Evolutionary conservation across 495 filamentous ascomycete genomes (phyloP).

Genomic region (Talaromyces nanjingensis): DNA sequence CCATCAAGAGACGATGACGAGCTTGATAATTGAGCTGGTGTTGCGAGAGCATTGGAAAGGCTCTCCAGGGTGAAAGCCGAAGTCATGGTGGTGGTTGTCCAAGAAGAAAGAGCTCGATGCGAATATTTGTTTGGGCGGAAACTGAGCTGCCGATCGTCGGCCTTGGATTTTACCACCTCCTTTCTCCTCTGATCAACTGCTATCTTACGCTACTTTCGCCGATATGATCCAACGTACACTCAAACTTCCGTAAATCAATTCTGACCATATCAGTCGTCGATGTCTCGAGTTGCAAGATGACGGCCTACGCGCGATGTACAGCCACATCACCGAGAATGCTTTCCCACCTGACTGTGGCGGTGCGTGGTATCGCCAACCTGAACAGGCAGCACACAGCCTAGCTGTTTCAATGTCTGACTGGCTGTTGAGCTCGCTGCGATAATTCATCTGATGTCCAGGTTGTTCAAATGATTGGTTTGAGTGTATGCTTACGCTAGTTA

Average conservation of each 20-base stretch:
- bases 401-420: background rate
- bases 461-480: background rate
- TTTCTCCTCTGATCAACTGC: background rate
- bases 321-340: constrained; percentile 1
- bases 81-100: constrained; percentile 11
- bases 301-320: background rate
- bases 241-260: background rate
- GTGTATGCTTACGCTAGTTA: background rate
- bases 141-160: background rate
- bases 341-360: constrained; percentile 1
- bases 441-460: background rate
- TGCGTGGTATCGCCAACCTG: background rate
- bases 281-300: background rate
- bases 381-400: constrained; percentile 4
- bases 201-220: background rate
- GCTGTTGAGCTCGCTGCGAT: background rate
- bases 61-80: constrained; percentile 35
- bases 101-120: background rate
- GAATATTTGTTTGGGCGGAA: background rate
- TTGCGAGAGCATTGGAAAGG: constrained; percentile 83
- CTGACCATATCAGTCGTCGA: background rate
- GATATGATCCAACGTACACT: background rate
- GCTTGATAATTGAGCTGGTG: constrained; percentile 66
- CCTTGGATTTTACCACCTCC: background rate
- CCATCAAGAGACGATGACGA: constrained; percentile 62